Conservation (phyloP, 495 filamentous ascomycete genomes). For the Jackrogersella minutella region DNA sequence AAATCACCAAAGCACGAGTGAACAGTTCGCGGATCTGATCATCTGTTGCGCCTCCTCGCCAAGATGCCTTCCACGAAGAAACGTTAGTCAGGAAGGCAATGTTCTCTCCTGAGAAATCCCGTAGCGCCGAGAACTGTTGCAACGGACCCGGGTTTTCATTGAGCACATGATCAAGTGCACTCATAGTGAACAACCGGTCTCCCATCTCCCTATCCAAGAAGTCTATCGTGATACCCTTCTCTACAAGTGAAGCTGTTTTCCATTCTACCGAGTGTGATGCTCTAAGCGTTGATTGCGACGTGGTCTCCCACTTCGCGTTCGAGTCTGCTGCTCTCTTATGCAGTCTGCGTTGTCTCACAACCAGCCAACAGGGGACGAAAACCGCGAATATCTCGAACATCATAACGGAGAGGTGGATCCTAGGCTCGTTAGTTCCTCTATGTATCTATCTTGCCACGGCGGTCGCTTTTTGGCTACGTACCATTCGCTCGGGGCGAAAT, state of each 20-base stretch:
- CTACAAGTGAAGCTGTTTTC: slow-evolving; percentile 34
- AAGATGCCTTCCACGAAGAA: slow-evolving; percentile 58
- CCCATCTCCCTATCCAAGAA: slow-evolving; percentile 42
- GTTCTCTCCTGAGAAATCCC: slow-evolving; percentile 70
- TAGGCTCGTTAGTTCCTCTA: slow-evolving; percentile 28
- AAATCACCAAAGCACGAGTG: slow-evolving; percentile 61
- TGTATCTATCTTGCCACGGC: background rate
- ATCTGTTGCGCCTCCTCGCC: slow-evolving; percentile 32
- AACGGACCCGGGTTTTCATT: slow-evolving; percentile 58
- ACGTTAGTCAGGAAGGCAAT: slow-evolving; percentile 66
- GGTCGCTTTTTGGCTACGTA: slow-evolving; percentile 41
- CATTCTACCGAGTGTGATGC: slow-evolving; percentile 39
- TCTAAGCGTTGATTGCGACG: slow-evolving; percentile 28
- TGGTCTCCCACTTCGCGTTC: slow-evolving; percentile 32
- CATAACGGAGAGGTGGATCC: slow-evolving; percentile 64
- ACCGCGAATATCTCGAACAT: slow-evolving; percentile 63
- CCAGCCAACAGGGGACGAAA: slow-evolving; percentile 61
- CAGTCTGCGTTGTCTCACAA: slow-evolving; percentile 53
- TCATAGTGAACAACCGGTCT: slow-evolving; percentile 58
- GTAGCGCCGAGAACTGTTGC: slow-evolving; percentile 62
- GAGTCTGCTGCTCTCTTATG: slow-evolving; percentile 40
- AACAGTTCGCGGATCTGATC: slow-evolving; percentile 51
- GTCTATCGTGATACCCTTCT: slow-evolving; percentile 48
- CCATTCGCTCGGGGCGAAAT: slow-evolving; percentile 66
- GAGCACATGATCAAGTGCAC: slow-evolving; percentile 63